Evolutionary conservation across 208 protist species (phyloP), one percentile per base, ranked within the genome.

Genomic region (Leishmania arabica): DNA sequence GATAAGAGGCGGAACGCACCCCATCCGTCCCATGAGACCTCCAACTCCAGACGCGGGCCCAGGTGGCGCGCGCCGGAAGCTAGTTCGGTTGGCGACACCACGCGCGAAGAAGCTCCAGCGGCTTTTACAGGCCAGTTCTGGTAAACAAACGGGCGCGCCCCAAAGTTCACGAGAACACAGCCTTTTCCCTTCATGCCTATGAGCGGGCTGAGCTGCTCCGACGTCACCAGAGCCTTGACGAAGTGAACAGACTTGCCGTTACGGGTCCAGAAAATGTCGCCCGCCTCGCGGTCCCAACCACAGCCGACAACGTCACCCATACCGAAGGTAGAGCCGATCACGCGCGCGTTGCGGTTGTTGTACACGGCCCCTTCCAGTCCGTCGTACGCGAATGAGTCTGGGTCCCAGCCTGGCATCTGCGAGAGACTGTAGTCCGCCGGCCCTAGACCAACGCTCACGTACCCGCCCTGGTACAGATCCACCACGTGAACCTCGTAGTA

Each of bases 401-500:
- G 54, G 64, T 97, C 93, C 86, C 91, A 94, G 47, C 96, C 96
- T 37, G 96, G 95, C 69, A 93, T 81, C 56, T 95, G 93, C 8
- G 93, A 95, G 40, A 96, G 86, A 79, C 86, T 92, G 87, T 95
- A 97, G 79, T 95, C 91, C 17, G 86, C 40, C 31, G 92, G 89
- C 2, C 94, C 96, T 4, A 98, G 71, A 54, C 96, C 96, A 69
- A 98, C 74, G 60, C 91, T 91, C 60, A 91, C 93, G 58, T 85
- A 85, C 37, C 84, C 87, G 34, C 88, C 88, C 37, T 88, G 79
- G n/a, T 79, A 75, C 42, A 96, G 62, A 75, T 97, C 94, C 8
- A 97, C 79, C 31, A 98, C 86, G 24, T 87, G 66, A n/a, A 98
- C 90, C 73, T 98, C 96, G 86, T 92, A 97, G 80, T 98, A 98